phyloP scores from a whole-genome alignment of 2,329 filamentous ascomycete species.

The Cercospora brassicicola region DNA sequence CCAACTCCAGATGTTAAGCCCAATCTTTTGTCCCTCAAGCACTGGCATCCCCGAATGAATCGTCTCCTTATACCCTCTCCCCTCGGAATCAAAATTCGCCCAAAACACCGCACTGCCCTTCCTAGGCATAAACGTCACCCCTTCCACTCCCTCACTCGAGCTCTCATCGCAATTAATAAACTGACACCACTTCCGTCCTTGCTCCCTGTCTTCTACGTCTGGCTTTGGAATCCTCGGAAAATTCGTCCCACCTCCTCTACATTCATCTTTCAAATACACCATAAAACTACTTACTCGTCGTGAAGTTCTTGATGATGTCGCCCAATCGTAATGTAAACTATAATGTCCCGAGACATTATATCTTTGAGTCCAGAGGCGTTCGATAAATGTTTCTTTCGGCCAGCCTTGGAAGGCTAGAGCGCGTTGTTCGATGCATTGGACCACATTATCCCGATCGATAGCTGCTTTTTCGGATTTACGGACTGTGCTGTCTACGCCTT shows the following conservation, averaged over 20 bases:
- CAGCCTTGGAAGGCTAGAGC: constrained; percentile 62
- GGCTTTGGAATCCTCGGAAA: constrained; percentile 54
- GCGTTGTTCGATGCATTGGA: constrained; percentile 61
- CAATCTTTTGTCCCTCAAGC: constrained; percentile 57
- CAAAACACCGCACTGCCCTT: constrained; percentile 62
- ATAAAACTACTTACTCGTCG: constrained; percentile 59
- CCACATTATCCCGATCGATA: constrained; percentile 49
- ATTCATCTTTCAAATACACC: constrained; percentile 58
- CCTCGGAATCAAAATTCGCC: constrained; percentile 60
- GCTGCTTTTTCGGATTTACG: constrained; percentile 57
- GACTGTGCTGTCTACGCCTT: constrained; percentile 49
- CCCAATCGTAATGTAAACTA: constrained; percentile 61
- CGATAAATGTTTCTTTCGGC: constrained; percentile 58
- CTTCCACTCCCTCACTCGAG: constrained; percentile 31
- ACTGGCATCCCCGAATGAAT: constrained; percentile 64
- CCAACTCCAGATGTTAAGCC: constrained; percentile 67
- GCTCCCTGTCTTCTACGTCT: not conserved
- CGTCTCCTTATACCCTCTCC: constrained; percentile 58
- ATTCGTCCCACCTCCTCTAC: constrained; percentile 60
- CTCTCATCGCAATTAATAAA: constrained; percentile 54
- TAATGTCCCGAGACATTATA: constrained; percentile 62
- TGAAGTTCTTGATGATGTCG: constrained; percentile 34
- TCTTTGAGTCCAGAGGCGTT: constrained; percentile 61
- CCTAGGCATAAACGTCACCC: constrained; percentile 59
- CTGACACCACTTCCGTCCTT: constrained; percentile 52